Base-by-base conservation (phyloP, 2,329 filamentous ascomycete species). In the Aureobasidium lini region DNA sequence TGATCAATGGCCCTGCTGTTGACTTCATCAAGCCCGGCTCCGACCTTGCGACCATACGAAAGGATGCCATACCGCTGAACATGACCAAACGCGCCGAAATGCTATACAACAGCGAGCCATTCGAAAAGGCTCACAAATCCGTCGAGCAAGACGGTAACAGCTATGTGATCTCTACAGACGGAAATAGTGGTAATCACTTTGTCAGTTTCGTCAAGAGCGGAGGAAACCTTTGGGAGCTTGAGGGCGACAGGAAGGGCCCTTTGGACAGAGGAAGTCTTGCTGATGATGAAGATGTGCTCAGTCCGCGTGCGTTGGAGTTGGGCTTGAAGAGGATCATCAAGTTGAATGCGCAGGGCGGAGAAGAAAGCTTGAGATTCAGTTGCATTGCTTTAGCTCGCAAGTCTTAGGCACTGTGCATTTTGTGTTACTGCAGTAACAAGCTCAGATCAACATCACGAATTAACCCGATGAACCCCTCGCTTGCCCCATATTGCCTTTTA, bases 1-100 rank as follows among this genome's bases (percentile, higher is more conserved):
- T 83, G 23, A 71, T 75, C 49, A 85, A 84, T 65, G 76, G 79
- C 15, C 69, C 72, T 2, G 76, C 75, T 3, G 68, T 68, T 23
- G 66, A 72, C 13, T 73, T 75, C 61, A 73, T 84, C 60, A 60
- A 62, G 2, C 68, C 74, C 0, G 76, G 68, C 2, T 79, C 77
- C 1, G 68, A 71, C 1, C 68, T 83, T 3, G 77, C 74, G n/a
- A 66, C 66, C 13, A 70, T 84, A 4, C 66, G 76, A n/a, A 66
- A 72, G 15, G 66, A 72, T 4, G 76, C 78, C 0, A 65, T 79
- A 9, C 75, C 74, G 0, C 74, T 82, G 34, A 66, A 67, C 6
- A 76, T 77, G 7, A 62, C 63, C 6, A 72, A 76, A 34, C 74
- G 81, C n/a, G 81, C 81, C 0, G 69, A 75, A 52, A 71, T 82